Evolutionary conservation across 768 basidiomycete species (phyloP), one percentile per base, ranked within the genome.

Genomic region (Suillus placidus): DNA sequence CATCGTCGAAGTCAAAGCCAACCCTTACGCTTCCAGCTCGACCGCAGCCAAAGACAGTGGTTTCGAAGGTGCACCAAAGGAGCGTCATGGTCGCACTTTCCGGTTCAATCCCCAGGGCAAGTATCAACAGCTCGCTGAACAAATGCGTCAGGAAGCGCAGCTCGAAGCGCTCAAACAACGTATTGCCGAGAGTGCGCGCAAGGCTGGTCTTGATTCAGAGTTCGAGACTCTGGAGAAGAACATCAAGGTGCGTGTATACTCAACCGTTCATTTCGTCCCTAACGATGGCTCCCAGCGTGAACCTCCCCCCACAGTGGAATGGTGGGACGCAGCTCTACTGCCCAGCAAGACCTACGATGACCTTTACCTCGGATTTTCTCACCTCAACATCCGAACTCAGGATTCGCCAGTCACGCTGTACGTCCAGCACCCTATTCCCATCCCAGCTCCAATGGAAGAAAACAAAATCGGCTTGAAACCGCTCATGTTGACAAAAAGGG

Each of bases 351-450:
- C 80, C 5, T 99, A 99, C 76, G 85, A 87, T 54, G 95, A 96
- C 65, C 75, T 97, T 60, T 78, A 78, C 2, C 75, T 84, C 32
- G 89, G 88, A 35, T 70, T 89, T 57, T 80, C 82, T 32, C 76
- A 78, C 16, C 78, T 94, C 62, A 89, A 87, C 61, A 91, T 94
- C 69, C 84, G 86, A 23, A 88, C 82, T 20, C 54, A 55, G 54
- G 54, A 89, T 70, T 92, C 92, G 4, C 92, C 93, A 0, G 90
- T 99, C 65, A 93, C 92, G 20, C 84, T 93, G 45, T 95, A 96
- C 71, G 88, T 99, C 60, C 97, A 99, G 75, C 97, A 99, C 74
- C 97, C 97, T 14, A 98, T 99, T 67, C 94, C 94, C 12, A 95
- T 99, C 64, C 94, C 94, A 56, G 92, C 92, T 4, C 94, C 94